Base-by-base conservation (phyloP, 169 alveolate species). In the Plasmodium gallinaceum region DNA sequence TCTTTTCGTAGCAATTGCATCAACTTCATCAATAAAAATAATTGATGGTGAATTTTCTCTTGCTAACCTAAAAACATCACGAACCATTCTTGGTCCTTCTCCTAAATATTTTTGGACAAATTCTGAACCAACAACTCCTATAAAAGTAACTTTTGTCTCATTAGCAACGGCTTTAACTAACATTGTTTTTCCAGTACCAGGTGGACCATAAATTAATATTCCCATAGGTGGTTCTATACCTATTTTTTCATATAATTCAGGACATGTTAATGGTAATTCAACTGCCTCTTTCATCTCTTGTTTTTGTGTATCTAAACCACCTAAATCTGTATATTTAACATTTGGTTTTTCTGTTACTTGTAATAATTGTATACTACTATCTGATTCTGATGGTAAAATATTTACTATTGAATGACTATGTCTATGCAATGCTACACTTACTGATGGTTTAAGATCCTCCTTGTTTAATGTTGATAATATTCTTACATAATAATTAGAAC, bases 221-320 rank as follows among this genome's bases (percentile, higher is more conserved):
- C 99, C 99, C 94, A 97, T 97, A 5, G 99, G 99, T 0, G 99
- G 99, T 93, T 98, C 99, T 54, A 98, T 98, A 14, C 99, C 99
- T 39, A 99, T 98, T 95, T 98, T 98, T 74, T 97, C 97, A 92
- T 98, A 99, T 69, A 98, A 96, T 95, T 98, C 99, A 24, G 99
- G 99, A 78, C 98, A 96, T n/a, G 98, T 97, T 32, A 99, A 94
- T 10, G 99, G 99, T 65, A 99, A 96, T 94, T 98, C 99, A 20
- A 99, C 99, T 5, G 99, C 99, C 92, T 99, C 99, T 78, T 98
- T 95, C 74, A 99, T 98, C 95, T 99, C 99, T 92, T 99, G 99
- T 94, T 98, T 99, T 94, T 98, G 99, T 7, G 97, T 96, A 93
- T 99, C 99, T 93, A 98, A 80, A 1, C 99, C 99, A 32, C 99